These are phyloP conservation scores for Suillus tomentosus DNA, from an alignment of 768 basidiomycete genomes.

Conservation along the genomic window DNA sequence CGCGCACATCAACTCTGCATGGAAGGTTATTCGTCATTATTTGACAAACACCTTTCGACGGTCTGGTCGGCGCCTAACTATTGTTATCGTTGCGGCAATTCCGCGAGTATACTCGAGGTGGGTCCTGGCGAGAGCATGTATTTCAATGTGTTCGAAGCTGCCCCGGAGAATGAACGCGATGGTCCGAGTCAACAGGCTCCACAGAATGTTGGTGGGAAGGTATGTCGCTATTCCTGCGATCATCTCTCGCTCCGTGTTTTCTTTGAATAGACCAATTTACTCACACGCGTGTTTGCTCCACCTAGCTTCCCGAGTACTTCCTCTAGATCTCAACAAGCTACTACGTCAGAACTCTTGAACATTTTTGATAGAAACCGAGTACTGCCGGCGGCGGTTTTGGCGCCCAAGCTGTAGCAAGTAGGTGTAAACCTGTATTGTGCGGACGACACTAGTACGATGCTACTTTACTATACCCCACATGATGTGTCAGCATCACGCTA, in stretches of 20 bases:
- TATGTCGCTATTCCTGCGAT: constrained; percentile 29
- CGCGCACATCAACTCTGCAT: constrained; percentile 99
- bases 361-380: constrained; percentile 12
- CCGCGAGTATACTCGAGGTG: constrained; percentile 94
- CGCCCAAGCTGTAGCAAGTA: constrained; percentile 14
- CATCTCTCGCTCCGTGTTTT: neutral
- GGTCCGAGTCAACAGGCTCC: constrained; percentile 80
- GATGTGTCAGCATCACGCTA: constrained; percentile 10
- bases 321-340: constrained; percentile 33
- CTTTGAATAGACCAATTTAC: constrained; percentile 6
- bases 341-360: constrained; percentile 7
- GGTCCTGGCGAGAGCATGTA: constrained; percentile 85
- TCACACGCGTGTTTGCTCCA: constrained; percentile 9
- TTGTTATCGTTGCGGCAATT: constrained; percentile 97
- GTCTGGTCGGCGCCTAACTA: constrained; percentile 99
- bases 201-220: constrained; percentile 74
- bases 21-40: constrained; percentile 98
- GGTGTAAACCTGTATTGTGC: constrained; percentile 13
- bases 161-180: constrained; percentile 95
- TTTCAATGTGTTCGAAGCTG: constrained; percentile 98
- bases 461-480: constrained; percentile 13
- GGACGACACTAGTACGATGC: constrained; percentile 2
- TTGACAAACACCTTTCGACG: constrained; percentile 92
- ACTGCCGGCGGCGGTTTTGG: constrained; percentile 13
- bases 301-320: constrained; percentile 82